Evolutionary conservation across 2,329 filamentous ascomycete species (phyloP).

Genomic region (Trichoderma citrinoviride): DNA sequence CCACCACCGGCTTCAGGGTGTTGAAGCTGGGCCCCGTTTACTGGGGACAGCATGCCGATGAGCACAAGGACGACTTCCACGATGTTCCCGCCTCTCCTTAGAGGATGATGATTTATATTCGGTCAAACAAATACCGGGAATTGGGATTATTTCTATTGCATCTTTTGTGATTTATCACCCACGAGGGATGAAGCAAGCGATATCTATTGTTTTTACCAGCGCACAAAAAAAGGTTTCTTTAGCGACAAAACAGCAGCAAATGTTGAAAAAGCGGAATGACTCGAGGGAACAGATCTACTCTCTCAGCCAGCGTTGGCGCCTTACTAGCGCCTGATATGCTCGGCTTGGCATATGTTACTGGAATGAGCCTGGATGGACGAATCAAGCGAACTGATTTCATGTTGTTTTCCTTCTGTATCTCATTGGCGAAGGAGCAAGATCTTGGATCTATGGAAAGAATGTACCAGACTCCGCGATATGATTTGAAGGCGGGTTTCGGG

Average conservation of each 20-base stretch:
- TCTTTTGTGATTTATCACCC: neutral
- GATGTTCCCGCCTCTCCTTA: slow-evolving; percentile 31
- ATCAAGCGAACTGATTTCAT: neutral
- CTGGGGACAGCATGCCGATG: slow-evolving; percentile 59
- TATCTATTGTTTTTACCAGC: slow-evolving; percentile 1
- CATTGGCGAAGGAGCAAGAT: neutral
- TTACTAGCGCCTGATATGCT: slow-evolving; percentile 1
- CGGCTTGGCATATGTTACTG: slow-evolving; percentile 19
- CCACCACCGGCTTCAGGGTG: slow-evolving; percentile 47
- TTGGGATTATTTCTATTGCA: neutral
- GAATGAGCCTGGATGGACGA: slow-evolving; percentile 6
- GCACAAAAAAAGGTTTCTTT: slow-evolving; percentile 5
- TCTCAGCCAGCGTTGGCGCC: slow-evolving; percentile 7
- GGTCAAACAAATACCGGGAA: neutral
- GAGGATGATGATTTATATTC: neutral
- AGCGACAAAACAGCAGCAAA: neutral
- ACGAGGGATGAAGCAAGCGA: slow-evolving; percentile 7
- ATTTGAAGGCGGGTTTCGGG: neutral
- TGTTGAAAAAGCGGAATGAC: neutral
- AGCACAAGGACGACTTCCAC: slow-evolving; percentile 56
- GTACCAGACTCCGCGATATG: neutral
- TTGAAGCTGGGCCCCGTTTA: slow-evolving; percentile 65
- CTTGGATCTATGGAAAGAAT: slow-evolving; percentile 6
- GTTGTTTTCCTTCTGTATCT: slow-evolving; percentile 1
- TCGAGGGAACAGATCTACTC: neutral